Base-by-base conservation (phyloP, 108 stramenopile species). In the Fragilariopsis cylindrus region DNA sequence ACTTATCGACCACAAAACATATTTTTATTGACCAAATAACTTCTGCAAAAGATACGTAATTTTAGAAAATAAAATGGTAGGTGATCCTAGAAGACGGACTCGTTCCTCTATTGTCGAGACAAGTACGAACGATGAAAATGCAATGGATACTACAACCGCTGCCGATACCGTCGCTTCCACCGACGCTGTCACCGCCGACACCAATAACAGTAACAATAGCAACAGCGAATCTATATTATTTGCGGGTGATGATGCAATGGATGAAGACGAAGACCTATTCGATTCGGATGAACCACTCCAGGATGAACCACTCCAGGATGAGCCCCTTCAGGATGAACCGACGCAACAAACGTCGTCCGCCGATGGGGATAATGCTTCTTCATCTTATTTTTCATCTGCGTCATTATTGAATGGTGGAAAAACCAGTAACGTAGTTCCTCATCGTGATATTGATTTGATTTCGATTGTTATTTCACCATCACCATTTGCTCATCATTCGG, bases 401-500 rank as follows among this genome's bases (percentile, higher is more conserved):
- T 55, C 7, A 5, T 30, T 4, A 39, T 19, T 4, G 5, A 5
- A 15, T 62, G n/a, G 18, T 30, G 43, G 43, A 30, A 48, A 69
- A 45, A 16, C 12, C 30, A n/a, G 40, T 7, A 53, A 53, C 52
- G 57, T 64, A 13, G 43, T 21, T 65, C 54, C 41, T 39, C 43
- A 66, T n/a, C 43, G 58, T 48, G 63, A 66, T 48, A 52, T 48
- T 5, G 72, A 80, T 4, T 63, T 77, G 9, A 40, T 84, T 43
- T 70, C 73, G 50, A 71, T n/a, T 42, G 73, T 80, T 50, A 71
- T 85, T 70, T 74, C 78, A 8, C 82, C 88, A 12, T 89, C 89
- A 58, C 94, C 94, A 48, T 94, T 88, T 75, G 83, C 87, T 30
- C 94, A 92, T 67, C 94, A 91, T 79, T 84, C 83, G 42, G 52